These are phyloP conservation scores for Sicyos edulis DNA, from an alignment of 306 rosid species.

Conservation along the genomic window DNA sequence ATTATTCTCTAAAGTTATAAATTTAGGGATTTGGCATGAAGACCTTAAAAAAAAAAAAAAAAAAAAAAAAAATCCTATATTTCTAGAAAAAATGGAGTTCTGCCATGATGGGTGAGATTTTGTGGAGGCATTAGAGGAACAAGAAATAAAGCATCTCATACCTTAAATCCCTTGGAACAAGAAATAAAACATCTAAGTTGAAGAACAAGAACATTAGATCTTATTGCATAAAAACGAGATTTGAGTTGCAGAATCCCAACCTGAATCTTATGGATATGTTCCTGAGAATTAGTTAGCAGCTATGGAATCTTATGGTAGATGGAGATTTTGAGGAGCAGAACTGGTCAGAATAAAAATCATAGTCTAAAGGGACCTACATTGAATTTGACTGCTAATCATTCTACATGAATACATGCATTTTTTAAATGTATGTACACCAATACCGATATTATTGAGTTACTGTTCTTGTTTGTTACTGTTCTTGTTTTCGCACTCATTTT, in stretches of 20 bases:
- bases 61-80: too few relatives aligned
- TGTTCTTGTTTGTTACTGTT: too few relatives aligned
- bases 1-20: too few relatives aligned
- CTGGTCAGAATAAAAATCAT: not conserved
- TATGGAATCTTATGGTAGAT: not conserved
- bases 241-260: conserved; percentile 5
- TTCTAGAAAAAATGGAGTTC: too few relatives aligned
- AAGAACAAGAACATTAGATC: not conserved
- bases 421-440: too few relatives aligned
- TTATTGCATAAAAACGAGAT: not conserved
- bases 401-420: too few relatives aligned
- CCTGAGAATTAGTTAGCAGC: conserved; percentile 7
- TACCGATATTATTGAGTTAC: too few relatives aligned
- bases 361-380: not conserved
- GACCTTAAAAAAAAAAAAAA: too few relatives aligned
- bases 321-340: not conserved
- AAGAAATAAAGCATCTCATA: conserved; percentile 32
- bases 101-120: too few relatives aligned
- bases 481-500: too few relatives aligned
- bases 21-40: too few relatives aligned
- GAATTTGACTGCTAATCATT: not conserved
- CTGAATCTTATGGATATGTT: conserved; percentile 7
- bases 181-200: not conserved
- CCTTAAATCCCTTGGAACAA: conserved; percentile 22
- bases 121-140: too few relatives aligned